Conservation (phyloP, 2,329 filamentous ascomycete genomes). For the Mycogone perniciosa region DNA sequence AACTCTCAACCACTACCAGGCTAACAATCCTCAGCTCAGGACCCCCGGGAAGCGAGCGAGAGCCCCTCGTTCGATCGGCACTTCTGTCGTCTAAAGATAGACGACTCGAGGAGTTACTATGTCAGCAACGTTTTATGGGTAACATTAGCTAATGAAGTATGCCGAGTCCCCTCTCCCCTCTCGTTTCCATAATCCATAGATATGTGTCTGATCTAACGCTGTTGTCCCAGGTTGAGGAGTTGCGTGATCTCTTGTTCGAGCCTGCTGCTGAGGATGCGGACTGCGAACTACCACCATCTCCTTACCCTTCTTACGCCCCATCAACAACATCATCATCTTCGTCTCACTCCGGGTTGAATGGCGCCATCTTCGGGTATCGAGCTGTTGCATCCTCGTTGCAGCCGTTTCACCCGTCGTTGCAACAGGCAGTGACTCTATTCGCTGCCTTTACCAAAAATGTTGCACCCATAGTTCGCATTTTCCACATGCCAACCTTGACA, state of each 20-base stretch:
- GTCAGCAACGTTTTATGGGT: conserved; percentile 15
- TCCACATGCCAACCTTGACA: conserved; percentile 24
- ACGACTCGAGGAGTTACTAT: conserved; percentile 14
- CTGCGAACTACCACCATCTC: neutral
- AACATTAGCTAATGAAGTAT: conserved; percentile 12
- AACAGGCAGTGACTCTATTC: neutral
- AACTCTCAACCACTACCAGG: too few species aligned
- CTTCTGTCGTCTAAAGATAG: conserved; percentile 11
- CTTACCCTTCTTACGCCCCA: neutral
- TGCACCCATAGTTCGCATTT: conserved; percentile 21
- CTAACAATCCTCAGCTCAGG: neutral
- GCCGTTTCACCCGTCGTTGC: neutral
- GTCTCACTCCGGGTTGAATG: neutral
- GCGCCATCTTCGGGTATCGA: neutral
- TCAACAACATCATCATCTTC: neutral
- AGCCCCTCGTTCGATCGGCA: neutral
- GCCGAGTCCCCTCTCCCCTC: conserved; percentile 12
- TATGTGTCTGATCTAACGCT: neutral
- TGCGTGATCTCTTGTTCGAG: neutral
- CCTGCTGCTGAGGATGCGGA: neutral
- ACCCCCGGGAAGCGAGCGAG: neutral
- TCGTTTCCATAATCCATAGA: neutral
- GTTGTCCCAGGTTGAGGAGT: neutral
- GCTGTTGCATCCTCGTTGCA: neutral
- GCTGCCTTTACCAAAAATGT: conserved; percentile 22